Conservation (phyloP, 164 flowering plant species). For the Vitis riparia region DNA sequence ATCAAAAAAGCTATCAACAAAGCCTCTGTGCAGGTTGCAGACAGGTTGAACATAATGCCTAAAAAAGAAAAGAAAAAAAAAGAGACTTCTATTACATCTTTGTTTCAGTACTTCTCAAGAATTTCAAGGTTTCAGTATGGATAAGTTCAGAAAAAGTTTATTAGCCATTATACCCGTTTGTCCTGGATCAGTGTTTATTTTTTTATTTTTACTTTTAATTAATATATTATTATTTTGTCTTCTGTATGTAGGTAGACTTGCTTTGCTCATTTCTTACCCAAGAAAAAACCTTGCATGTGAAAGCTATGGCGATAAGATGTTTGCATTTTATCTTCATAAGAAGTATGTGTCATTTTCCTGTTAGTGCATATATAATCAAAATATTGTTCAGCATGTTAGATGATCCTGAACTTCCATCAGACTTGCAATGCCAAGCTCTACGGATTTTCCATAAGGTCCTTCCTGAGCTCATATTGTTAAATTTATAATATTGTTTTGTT, state of each 20-base stretch:
- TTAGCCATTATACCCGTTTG: no score
- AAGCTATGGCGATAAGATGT: slow-evolving; percentile 53
- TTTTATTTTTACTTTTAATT: no score
- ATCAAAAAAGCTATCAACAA: background rate
- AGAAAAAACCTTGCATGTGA: slow-evolving; percentile 34
- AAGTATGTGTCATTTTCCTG: slow-evolving; percentile 30
- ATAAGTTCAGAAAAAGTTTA: no score
- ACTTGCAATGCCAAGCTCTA: slow-evolving; percentile 47
- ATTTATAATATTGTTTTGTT: background rate
- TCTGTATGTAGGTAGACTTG: slow-evolving; percentile 54
- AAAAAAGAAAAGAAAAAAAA: no score
- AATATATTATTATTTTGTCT: background rate
- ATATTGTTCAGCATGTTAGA: slow-evolving; percentile 38
- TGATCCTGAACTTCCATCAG: slow-evolving; percentile 31
- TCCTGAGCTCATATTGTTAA: background rate
- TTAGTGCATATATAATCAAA: slow-evolving; percentile 19
- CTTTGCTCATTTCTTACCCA: slow-evolving; percentile 43
- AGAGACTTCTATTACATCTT: background rate
- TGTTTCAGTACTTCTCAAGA: background rate
- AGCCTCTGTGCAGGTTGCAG: no score
- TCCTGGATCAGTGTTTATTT: no score
- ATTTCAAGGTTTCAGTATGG: no score
- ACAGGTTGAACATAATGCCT: no score
- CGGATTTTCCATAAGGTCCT: slow-evolving; percentile 56
- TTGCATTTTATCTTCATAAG: slow-evolving; percentile 33